These are phyloP conservation scores for Pluteus cervinus DNA, from an alignment of 768 basidiomycete species.

Conservation along the genomic window DNA sequence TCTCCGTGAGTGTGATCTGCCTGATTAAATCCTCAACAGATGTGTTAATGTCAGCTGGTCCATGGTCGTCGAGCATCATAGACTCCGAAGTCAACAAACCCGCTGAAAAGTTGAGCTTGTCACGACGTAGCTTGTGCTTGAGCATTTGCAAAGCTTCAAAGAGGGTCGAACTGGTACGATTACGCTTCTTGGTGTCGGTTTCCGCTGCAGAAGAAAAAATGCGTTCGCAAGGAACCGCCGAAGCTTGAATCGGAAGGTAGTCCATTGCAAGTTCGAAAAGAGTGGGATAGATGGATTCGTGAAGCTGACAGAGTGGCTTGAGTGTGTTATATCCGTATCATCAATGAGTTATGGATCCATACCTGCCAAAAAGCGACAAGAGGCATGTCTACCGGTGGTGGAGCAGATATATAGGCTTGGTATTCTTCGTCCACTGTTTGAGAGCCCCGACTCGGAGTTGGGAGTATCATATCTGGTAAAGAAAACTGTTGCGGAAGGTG, in stretches of 20 bases:
- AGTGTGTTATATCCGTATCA: neutral
- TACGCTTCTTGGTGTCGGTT: conserved; percentile 7
- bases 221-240: conserved; percentile 8
- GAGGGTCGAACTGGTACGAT: conserved; percentile 7
- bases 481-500: neutral
- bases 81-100: too few species aligned
- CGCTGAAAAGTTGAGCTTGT: neutral
- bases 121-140: conserved; percentile 1
- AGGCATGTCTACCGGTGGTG: neutral
- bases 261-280: conserved; percentile 10
- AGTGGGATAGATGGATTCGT: conserved; percentile 6
- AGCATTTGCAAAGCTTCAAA: conserved; percentile 8
- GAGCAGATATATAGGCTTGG: neutral
- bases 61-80: too few species aligned
- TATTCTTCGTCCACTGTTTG: conserved; percentile 6
- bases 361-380: conserved; percentile 1
- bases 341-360: neutral
- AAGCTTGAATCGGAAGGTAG: conserved; percentile 8
- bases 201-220: conserved; percentile 8
- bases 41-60: too few species aligned
- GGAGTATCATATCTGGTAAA: neutral
- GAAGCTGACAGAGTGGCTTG: neutral
- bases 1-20: too few species aligned
- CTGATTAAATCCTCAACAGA: too few species aligned
- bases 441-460: neutral